Percentiles rank a stretch among this genome's conserved stretches.
Evolutionary conservation across 2,329 filamentous ascomycete species (phyloP).

Genomic region (Neurospora sp.): DNA sequence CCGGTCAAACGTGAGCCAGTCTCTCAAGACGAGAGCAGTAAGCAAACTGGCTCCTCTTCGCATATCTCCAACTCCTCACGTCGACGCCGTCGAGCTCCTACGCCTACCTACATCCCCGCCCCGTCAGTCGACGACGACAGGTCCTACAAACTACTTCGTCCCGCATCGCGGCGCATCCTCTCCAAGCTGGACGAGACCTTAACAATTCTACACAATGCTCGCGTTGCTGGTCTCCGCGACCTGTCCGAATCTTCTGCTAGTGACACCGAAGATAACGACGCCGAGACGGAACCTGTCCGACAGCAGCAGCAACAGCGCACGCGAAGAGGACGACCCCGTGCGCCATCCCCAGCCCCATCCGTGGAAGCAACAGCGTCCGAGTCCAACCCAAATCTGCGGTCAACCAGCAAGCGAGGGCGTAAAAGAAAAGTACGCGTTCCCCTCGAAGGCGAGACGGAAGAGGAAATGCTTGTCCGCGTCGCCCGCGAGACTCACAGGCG

Average conservation of each 20-base stretch:
- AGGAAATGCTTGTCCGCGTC: constrained; percentile 27
- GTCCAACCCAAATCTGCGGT: not conserved
- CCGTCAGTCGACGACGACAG: constrained; percentile 62
- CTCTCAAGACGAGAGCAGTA: not conserved
- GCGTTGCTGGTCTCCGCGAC: constrained; percentile 37
- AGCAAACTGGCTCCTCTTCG: not conserved
- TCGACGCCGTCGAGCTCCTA: not conserved
- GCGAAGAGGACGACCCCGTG: not conserved
- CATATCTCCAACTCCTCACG: constrained; percentile 6
- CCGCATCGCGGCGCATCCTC: constrained; percentile 62
- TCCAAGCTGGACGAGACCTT: constrained; percentile 60
- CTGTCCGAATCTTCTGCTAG: constrained; percentile 15
- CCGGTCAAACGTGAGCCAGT: not conserved
- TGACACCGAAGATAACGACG: constrained; percentile 9
- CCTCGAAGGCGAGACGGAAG: constrained; percentile 21
- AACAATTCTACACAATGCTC: constrained; percentile 57
- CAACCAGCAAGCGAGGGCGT: constrained; percentile 6
- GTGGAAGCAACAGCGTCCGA: not conserved
- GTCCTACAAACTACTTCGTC: constrained; percentile 55
- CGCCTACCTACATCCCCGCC: constrained; percentile 34
- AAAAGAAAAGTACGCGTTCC: constrained; percentile 12
- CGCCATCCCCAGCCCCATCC: not conserved
- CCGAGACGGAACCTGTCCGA: not conserved
- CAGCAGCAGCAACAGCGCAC: not conserved
- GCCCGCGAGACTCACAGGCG: constrained; percentile 26